Evolutionary conservation across 345 rosid genomes (phyloP).

Genomic region (Hypericum perforatum): DNA sequence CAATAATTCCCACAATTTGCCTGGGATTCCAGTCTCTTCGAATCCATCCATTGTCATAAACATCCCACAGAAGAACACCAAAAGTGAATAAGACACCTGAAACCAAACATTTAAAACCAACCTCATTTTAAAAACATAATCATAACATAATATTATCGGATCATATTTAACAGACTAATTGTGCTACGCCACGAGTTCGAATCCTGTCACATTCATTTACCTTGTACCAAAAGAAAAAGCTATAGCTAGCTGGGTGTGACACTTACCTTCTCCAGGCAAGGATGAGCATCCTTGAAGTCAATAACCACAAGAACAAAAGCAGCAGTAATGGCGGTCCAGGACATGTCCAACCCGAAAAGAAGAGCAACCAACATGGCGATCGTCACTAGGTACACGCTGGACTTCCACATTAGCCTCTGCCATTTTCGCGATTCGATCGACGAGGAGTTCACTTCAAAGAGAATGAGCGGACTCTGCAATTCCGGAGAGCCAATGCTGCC

Average conservation of each 20-base stretch:
- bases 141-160: background rate
- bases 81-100: conserved; percentile 75
- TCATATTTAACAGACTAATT: too few species aligned
- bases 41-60: conserved; percentile 77
- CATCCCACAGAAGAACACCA: conserved; percentile 86
- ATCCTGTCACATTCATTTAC: too few species aligned
- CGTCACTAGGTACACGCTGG: conserved; percentile 51
- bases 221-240: too few species aligned
- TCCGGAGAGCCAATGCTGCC: conserved; percentile 1
- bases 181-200: too few species aligned
- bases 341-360: conserved; percentile 70
- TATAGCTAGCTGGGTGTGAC: too few species aligned
- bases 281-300: conserved; percentile 75
- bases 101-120: background rate
- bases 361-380: conserved; percentile 59
- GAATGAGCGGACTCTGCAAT: too few species aligned
- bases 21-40: conserved; percentile 76
- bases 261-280: conserved; percentile 68
- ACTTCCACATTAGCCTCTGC: conserved; percentile 51
- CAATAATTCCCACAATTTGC: conserved; percentile 59
- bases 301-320: conserved; percentile 74
- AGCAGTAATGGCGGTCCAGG: conserved; percentile 81
- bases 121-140: background rate
- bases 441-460: background rate
- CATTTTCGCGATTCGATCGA: conserved; percentile 15